These are phyloP conservation scores for Mimosa pudica DNA, from an alignment of 306 rosid genomes.

Conservation along the genomic window DNA sequence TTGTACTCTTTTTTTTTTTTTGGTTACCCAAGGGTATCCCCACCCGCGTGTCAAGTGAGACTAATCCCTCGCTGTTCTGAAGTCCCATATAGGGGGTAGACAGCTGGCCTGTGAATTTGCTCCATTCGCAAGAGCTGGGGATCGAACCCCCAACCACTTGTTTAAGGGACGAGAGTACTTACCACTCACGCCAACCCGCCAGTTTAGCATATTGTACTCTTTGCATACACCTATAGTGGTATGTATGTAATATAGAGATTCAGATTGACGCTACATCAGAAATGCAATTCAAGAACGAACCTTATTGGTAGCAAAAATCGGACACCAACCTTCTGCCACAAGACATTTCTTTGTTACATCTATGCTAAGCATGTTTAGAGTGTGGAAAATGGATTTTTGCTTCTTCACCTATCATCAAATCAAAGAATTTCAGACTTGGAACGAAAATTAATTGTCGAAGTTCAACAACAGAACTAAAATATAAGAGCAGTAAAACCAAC, in stretches of 20 bases:
- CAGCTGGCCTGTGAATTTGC: too few species aligned
- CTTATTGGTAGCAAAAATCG: slow-evolving; percentile 74
- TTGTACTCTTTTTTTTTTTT: slow-evolving; percentile 1
- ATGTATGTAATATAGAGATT: not conserved
- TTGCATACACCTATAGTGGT: not conserved
- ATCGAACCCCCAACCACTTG: too few species aligned
- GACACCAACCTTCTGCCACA: slow-evolving; percentile 94
- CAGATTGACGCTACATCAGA: slow-evolving; percentile 13
- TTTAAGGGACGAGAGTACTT: too few species aligned
- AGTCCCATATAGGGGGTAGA: too few species aligned
- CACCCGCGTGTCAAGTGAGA: too few species aligned
- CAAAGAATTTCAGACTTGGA: slow-evolving; percentile 29
- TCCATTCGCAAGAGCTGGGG: too few species aligned
- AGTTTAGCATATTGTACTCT: slow-evolving; percentile 4
- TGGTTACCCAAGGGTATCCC: too few species aligned
- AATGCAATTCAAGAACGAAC: slow-evolving; percentile 45
- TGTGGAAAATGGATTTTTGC: slow-evolving; percentile 75
- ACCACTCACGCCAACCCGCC: too few species aligned
- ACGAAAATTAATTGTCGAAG: slow-evolving; percentile 33
- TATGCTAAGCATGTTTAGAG: slow-evolving; percentile 86
- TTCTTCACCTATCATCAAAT: slow-evolving; percentile 61
- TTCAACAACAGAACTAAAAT: slow-evolving; percentile 30
- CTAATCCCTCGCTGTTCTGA: too few species aligned
- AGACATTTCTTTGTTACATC: slow-evolving; percentile 89
- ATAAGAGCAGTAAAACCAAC: slow-evolving; percentile 49